Base-by-base conservation (phyloP, 2,329 filamentous ascomycete species). In the Exserohilum turcica region DNA sequence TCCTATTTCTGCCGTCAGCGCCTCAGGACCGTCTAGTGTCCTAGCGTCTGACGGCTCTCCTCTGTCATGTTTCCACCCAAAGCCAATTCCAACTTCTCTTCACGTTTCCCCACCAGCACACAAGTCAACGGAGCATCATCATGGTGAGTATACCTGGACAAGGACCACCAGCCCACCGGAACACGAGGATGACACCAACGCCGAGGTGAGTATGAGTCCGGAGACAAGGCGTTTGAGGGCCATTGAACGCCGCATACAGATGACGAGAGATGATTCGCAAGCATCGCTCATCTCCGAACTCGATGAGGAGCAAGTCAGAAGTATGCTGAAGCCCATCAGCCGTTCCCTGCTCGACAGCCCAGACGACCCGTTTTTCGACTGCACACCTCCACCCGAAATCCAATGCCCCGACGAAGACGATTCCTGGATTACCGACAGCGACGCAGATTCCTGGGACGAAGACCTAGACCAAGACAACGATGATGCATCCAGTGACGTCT, bases 401-500 rank as follows among this genome's bases (percentile, higher is more conserved):
- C 45, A 28, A 27, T 46, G 48, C 12, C 10, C 40, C 19, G 52
- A 64, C n/a, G 61, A 65, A 8, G 59, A 59, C 5, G 56, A 64
- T 16, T 65, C 62, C 13, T 76, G 73, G 73, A 70, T 63, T 13
- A 74, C 71, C 43, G 72, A 74, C 51, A 74, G 71, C 53, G 73
- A 77, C 39, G 61, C 70, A 52, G 67, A 75, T 56, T 71, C 71
- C 47, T 73, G 70, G 54, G 62, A 71, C 39, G 67, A 66, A 43
- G 66, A 75, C 29, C 42, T 54, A 49, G 66, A 75, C 42, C 49
- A 74, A 52, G 50, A 71, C 56, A 52, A 70, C 58, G 69, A 76
- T 70, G 86, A 88, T 84, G 86, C 87, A 79, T 80, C 80, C 70
- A 80, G 84, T 74, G 80, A 84, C 69, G 74, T 81, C 80, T 80